Evolutionary conservation across 2,329 filamentous ascomycete genomes (phyloP), one percentile per base, ranked within the genome.

Genomic region (Cercospora sojina): DNA sequence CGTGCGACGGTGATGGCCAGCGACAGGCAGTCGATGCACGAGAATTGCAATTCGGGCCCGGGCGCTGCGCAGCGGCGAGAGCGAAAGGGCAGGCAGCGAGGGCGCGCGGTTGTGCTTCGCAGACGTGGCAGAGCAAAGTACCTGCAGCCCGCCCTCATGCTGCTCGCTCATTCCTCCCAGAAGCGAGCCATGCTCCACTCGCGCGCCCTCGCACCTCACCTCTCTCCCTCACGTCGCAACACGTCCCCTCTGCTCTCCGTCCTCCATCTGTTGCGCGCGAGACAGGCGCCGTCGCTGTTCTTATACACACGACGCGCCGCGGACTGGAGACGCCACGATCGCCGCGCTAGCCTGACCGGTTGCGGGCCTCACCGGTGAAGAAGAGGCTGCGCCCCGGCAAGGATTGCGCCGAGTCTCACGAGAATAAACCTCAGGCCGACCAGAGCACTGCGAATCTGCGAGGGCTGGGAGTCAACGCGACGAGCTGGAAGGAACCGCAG

Each of bases 401-500:
- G 58, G 58, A 60, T 60, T 56, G 25, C 58, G 25, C n/a, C 58
- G 27, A 60, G 20, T n/a, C 25, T 43, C 35, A 12, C 58, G 12
- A 16, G 12, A 56, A 13, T 25, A 10, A 60, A 31, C 58, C 58
- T 60, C 58, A 49, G 58, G 58, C 58, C 41, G 58, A 43, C 58
- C 35, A 18, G 23, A 49, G 23, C 58, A n/a, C 58, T 47, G 57
- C 57, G 23, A 12, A 25, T 38, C 35, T 13, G 58, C 35, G 51
- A 32, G 12, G 25, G 25, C 51, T 9, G 51, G 51, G 25, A 23
- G 29, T 25, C 20, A 56, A 10, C 25, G 18, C 20, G 23, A 29
- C 25, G 6, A 38, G 13, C 27, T 8, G 25, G 60, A 47, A 62
- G 60, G 60, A 62, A 53, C 31, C 47, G 43, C 59, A 35, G 43